Conservation (phyloP, 139 green algal genomes). For the Coelastrella sp. region DNA sequence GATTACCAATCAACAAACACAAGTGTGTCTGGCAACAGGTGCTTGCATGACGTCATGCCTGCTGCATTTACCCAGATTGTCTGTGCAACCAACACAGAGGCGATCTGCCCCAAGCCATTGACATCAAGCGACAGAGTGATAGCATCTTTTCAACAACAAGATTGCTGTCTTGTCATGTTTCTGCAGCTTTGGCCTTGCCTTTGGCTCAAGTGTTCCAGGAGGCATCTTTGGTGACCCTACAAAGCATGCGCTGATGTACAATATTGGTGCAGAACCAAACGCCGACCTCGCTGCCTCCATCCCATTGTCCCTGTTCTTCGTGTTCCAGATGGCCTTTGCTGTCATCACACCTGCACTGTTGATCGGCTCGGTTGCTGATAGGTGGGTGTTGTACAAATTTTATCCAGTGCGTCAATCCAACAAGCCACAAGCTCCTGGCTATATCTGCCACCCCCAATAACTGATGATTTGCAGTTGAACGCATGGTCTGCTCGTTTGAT, state of each 20-base stretch:
- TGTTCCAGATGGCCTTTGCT: slow-evolving; percentile 50
- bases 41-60: not conserved
- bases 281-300: slow-evolving; percentile 39
- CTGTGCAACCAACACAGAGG: not conserved
- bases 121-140: too few species aligned
- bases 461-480: too few species aligned
- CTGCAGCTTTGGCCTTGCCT: slow-evolving; percentile 19
- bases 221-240: slow-evolving; percentile 31
- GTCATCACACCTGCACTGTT: slow-evolving; percentile 44
- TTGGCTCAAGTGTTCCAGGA: not conserved
- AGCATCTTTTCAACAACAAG: too few species aligned
- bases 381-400: too few species aligned
- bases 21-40: not conserved
- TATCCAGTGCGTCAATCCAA: too few species aligned
- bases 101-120: too few species aligned
- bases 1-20: not conserved
- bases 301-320: slow-evolving; percentile 49
- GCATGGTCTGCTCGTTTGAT: too few species aligned
- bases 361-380: slow-evolving; percentile 43
- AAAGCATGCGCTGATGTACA: slow-evolving; percentile 26
- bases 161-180: too few species aligned
- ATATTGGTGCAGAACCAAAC: slow-evolving; percentile 26
- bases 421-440: too few species aligned
- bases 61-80: not conserved
- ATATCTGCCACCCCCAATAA: too few species aligned